Conservation (phyloP, 2,329 filamentous ascomycete genomes). For the Neonectria neomacrospora region DNA sequence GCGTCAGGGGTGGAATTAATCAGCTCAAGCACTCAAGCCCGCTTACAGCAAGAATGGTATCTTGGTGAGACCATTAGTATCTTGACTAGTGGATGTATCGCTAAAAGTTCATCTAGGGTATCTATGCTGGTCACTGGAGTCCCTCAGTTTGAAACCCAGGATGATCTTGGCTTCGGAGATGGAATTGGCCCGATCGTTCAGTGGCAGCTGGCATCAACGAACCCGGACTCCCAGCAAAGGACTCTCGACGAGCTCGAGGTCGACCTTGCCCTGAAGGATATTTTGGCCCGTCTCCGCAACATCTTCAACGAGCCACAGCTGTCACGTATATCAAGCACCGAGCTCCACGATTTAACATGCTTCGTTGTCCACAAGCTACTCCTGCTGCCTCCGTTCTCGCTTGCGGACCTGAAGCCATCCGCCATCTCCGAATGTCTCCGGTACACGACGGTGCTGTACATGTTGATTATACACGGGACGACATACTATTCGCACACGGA, state of each 20-base stretch:
- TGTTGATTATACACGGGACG: conserved; percentile 64
- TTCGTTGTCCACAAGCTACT: conserved; percentile 64
- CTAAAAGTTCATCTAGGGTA: conserved; percentile 56
- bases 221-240: conserved; percentile 13
- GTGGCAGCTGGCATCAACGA: conserved; percentile 55
- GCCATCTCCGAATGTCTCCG: conserved; percentile 58
- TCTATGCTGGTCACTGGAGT: conserved; percentile 63
- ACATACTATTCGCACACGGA: conserved; percentile 65
- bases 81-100: not conserved
- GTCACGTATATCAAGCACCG: conserved; percentile 50
- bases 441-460: conserved; percentile 59
- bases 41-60: conserved; percentile 65
- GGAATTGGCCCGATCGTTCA: conserved; percentile 61
- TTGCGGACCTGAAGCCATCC: conserved; percentile 19
- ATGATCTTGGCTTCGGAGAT: conserved; percentile 59
- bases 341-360: conserved; percentile 65
- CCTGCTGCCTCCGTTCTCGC: conserved; percentile 30
- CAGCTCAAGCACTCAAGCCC: conserved; percentile 60
- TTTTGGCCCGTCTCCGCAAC: conserved; percentile 56
- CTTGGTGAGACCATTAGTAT: conserved; percentile 55
- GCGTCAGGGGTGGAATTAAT: conserved; percentile 62
- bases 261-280: conserved; percentile 49
- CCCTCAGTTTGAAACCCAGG: conserved; percentile 64
- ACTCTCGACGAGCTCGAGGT: conserved; percentile 43
- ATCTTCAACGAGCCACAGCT: conserved; percentile 53